Percentiles rank a stretch among this genome's conserved stretches.
Conservation (phyloP, 1,284 basidiomycete species). For the Cryptococcus wingfieldii region DNA sequence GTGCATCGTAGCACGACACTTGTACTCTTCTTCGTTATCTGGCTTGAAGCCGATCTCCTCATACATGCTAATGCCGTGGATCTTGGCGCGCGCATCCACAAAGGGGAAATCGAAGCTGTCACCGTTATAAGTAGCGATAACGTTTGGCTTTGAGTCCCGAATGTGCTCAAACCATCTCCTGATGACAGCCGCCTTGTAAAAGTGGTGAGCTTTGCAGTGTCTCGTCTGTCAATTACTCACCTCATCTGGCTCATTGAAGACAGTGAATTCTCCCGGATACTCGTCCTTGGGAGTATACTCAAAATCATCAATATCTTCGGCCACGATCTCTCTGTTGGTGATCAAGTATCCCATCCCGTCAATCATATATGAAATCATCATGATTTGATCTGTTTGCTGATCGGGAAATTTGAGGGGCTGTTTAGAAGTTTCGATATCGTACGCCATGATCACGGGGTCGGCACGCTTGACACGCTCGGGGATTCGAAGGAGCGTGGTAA, state of each 20-base stretch:
- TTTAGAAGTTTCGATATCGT: constrained; percentile 98
- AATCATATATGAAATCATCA: constrained; percentile 87
- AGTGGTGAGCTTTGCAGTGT: neutral
- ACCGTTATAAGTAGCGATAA: constrained; percentile 98
- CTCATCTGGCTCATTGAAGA: constrained; percentile 95
- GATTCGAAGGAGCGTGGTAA: constrained; percentile 70
- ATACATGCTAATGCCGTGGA: constrained; percentile 94
- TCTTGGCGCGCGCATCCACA: constrained; percentile 78
- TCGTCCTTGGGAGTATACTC: constrained; percentile 99
- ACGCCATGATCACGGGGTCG: constrained; percentile 98
- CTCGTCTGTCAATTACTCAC: constrained; percentile 49
- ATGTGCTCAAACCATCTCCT: constrained; percentile 90
- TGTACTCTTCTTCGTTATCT: constrained; percentile 93
- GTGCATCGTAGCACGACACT: constrained; percentile 87
- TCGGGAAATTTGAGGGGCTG: constrained; percentile 98
- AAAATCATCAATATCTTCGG: constrained; percentile 97
- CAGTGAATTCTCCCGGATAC: constrained; percentile 92
- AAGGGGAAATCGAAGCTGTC: constrained; percentile 99
- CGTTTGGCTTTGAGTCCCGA: constrained; percentile 86
- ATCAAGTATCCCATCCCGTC: constrained; percentile 84
- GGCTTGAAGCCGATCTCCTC: constrained; percentile 88
- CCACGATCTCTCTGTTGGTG: constrained; percentile 95
- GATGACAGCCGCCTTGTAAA: constrained; percentile 66
- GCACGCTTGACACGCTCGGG: constrained; percentile 92
- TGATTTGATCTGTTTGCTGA: constrained; percentile 91